Base-by-base conservation (phyloP, 768 basidiomycete species). In the Mycena maculata region DNA sequence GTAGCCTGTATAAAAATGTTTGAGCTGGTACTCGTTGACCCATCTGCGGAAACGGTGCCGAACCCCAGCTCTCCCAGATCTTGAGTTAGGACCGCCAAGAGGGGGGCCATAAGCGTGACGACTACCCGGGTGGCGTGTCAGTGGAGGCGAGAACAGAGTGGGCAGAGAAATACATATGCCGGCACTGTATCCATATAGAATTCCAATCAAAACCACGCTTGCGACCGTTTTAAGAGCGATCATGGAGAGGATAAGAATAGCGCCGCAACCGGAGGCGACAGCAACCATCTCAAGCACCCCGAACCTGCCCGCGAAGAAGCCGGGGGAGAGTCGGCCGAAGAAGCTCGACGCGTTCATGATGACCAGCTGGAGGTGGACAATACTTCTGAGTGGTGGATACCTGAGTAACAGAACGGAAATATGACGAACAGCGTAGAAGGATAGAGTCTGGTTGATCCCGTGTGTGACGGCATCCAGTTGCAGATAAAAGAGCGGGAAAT, bases 341-440 rank as follows among this genome's bases (percentile, higher is more conserved):
- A 83, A 70, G 38, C 74, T 71, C 22, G 76, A 75, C 6, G 74
- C 79, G 63, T 83, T 85, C 27, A 83, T 61, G 36, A 84, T 77
- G 7, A 80, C 77, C n/a, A 84, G 59, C 75, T 81, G 44, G 1
- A 38, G 20, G 22, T 10, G 8, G 20, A 9, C 28, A 30, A 18
- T 4, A 20, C 4, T 9, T 20, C 15, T 41, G 5, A 16, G 8
- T 18, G 39, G 18, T 13, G 18, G 8, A 16, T 7, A 16, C 45
- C 42, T 58, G 20, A 67, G 64, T 13, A 50, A 22, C 28, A 23
- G 4, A 22, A 39, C 18, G 28, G 25, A 5, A 48, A 10, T 28
- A 6, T 1, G 15, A 28, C 56, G 30, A 4, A 81, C 82, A 18
- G 81, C 76, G 55, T 82, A 82, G 47, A 83, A 82, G 2, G 80